Base-by-base conservation (phyloP, 129 eudicot genomes). In the Erigeron canadensis region DNA sequence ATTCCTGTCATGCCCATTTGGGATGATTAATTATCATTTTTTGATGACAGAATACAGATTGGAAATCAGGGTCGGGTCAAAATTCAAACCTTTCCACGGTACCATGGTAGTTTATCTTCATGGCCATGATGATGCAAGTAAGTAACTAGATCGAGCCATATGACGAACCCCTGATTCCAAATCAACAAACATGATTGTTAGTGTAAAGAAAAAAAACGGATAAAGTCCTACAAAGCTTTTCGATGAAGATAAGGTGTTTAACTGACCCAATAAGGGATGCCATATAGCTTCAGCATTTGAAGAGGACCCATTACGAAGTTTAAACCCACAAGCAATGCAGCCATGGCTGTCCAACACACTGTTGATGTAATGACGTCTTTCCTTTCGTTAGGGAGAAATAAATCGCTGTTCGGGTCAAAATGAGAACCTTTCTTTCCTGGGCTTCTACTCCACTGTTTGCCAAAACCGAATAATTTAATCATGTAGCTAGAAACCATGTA, bases 81-180 rank as follows among this genome's bases (percentile, higher is more conserved):
- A 47, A 17, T 39, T 63, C 71, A 40, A 79, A 91, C 97, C 97
- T 91, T 81, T 75, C 97, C 96, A 2, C 97, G 90, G 65, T 91
- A 91, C 97, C 97, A 91, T 19, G 97, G 97, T 62, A 91, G 88
- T 72, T 86, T 91, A n/a, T 91, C 96, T 28, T 88, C 94, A 17
- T 91, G 94, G 19, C 97, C 96, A 81, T 91, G 97, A 81, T 91
- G 97, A 73, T 91, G 97, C 81, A 91, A 83, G 84, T 91, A 91
- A 48, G 97, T 91, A 21, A 91, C 97, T 15, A 88, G 78, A 73
- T 88, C 96, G 22, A 91, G 88, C 97, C 97, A 91, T 77, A 79
- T 76, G 16, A 88, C 96, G 40, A 86, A 88, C n/a, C 85, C 82
- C 97, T 91, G 75, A 63, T 85, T 67, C 71, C 19, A 59, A 68